Conservation (phyloP, 768 basidiomycete genomes). For the Amanita molliuscula region DNA sequence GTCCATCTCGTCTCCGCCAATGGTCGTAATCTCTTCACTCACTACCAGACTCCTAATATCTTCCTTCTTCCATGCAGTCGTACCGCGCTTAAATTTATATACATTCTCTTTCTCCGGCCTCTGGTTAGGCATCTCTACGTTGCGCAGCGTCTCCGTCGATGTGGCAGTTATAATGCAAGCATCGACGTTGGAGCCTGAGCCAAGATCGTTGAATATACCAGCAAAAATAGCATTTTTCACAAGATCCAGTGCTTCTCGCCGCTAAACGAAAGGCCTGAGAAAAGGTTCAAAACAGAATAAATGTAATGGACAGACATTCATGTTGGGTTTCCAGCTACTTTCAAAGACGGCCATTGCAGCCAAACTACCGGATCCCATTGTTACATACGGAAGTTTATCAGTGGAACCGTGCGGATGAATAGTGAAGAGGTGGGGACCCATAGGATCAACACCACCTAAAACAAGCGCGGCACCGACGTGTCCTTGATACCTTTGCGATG, state of each 20-base stretch:
- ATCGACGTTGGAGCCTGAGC: conserved; percentile 97
- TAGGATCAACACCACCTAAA: conserved; percentile 90
- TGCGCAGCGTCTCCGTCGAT: conserved; percentile 87
- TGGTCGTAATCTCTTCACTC: conserved; percentile 51
- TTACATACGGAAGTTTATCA: conserved; percentile 97
- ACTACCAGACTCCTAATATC: conserved; percentile 61
- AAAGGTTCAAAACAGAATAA: neutral
- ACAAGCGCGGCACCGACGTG: conserved; percentile 93
- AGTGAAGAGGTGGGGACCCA: conserved; percentile 92
- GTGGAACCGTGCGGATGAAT: conserved; percentile 96
- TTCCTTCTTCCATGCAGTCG: conserved; percentile 86
- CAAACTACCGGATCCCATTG: conserved; percentile 94
- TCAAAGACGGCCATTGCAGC: conserved; percentile 99
- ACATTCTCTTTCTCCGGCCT: conserved; percentile 68
- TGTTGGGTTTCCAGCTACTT: conserved; percentile 66
- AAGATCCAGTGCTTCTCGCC: conserved; percentile 70
- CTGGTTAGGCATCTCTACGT: conserved; percentile 87
- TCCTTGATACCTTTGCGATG: conserved; percentile 67
- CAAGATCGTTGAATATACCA: conserved; percentile 99
- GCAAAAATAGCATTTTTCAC: conserved; percentile 84
- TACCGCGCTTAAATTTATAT: conserved; percentile 72
- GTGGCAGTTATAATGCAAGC: conserved; percentile 88
- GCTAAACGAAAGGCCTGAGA: conserved; percentile 30
- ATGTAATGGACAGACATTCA: conserved; percentile 47
- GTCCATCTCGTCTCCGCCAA: conserved; percentile 71